Percentiles rank a stretch among this genome's conserved stretches.
Conservation (phyloP, 1,284 basidiomycete species). For the Cutaneotrichosporon dermatis region DNA sequence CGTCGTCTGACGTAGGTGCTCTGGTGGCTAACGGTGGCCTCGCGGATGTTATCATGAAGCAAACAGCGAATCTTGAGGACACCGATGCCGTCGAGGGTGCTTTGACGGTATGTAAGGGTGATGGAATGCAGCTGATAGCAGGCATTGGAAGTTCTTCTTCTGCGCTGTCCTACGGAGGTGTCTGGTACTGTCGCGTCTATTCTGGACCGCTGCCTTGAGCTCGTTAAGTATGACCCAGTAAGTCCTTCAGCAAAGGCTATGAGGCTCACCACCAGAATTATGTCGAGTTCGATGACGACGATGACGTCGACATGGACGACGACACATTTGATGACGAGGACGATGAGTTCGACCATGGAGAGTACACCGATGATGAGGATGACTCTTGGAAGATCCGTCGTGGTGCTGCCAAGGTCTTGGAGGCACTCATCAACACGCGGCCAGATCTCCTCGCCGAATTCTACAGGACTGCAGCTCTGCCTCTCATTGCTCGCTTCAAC, state of each 20-base stretch:
- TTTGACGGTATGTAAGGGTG: constrained; percentile 23
- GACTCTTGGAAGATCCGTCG: constrained; percentile 98
- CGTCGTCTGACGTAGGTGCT: constrained; percentile 27
- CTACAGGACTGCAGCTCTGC: constrained; percentile 77
- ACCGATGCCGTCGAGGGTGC: constrained; percentile 43
- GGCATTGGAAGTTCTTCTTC: constrained; percentile 76
- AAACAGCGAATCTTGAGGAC: constrained; percentile 33
- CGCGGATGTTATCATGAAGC: constrained; percentile 26
- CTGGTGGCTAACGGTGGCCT: constrained; percentile 33
- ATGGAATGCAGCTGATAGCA: constrained; percentile 34
- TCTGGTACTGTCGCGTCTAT: constrained; percentile 67
- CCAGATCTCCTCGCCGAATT: constrained; percentile 75
- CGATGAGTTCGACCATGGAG: constrained; percentile 64
- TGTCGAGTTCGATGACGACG: constrained; percentile 65
- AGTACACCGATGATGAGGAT: constrained; percentile 95
- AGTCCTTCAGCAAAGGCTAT: not conserved
- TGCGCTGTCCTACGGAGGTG: constrained; percentile 77
- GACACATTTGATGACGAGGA: constrained; percentile 47
- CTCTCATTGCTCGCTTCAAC: constrained; percentile 81
- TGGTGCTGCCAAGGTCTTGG: constrained; percentile 82
- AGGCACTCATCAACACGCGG: constrained; percentile 78
- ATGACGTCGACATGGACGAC: constrained; percentile 55
- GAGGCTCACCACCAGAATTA: constrained; percentile 64
- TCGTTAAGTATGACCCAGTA: constrained; percentile 91
- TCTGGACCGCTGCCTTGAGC: constrained; percentile 64